Percentiles rank a stretch among this genome's conserved stretches.
Conservation (phyloP, 345 rosid genomes). For the Citrus glauca region DNA sequence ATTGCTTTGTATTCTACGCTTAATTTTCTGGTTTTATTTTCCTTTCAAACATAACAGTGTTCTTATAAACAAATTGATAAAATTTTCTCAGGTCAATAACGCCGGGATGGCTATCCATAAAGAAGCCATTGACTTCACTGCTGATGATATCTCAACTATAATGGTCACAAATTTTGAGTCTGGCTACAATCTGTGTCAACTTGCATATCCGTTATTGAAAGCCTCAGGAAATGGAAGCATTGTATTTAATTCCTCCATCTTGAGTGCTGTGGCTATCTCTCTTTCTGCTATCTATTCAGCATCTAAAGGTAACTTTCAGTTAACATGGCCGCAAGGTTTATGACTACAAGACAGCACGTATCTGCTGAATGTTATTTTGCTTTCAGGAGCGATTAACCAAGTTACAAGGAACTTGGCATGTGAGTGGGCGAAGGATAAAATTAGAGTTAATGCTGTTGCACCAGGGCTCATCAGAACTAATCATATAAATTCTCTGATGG, state of each 20-base stretch:
- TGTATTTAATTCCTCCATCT: slow-evolving; percentile 44
- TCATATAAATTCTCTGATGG: background rate
- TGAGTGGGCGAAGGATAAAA: background rate
- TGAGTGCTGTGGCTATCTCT: slow-evolving; percentile 27
- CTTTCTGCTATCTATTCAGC: slow-evolving; percentile 33
- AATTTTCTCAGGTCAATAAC: slow-evolving; percentile 39
- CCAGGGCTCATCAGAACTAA: background rate
- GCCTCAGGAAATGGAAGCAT: slow-evolving; percentile 43
- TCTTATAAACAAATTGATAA: background rate
- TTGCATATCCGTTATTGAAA: slow-evolving; percentile 44
- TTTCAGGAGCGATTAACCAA: slow-evolving; percentile 20
- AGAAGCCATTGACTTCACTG: slow-evolving; percentile 22
- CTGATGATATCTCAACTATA: slow-evolving; percentile 27
- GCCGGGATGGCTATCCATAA: slow-evolving; percentile 37
- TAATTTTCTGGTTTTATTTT: background rate
- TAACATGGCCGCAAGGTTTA: background rate
- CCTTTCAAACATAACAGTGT: background rate
- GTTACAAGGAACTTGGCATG: background rate
- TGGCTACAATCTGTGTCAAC: slow-evolving; percentile 41
- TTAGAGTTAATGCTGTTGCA: background rate
- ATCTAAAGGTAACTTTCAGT: slow-evolving; percentile 32
- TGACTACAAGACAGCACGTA: too few species aligned
- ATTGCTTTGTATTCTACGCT: background rate
- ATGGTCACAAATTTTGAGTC: slow-evolving; percentile 44
- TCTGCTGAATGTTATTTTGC: background rate